Percentiles rank a stretch among this genome's conserved stretches.
Conservation (phyloP, 106 monocot species). For the Hemerocallis citrina region DNA sequence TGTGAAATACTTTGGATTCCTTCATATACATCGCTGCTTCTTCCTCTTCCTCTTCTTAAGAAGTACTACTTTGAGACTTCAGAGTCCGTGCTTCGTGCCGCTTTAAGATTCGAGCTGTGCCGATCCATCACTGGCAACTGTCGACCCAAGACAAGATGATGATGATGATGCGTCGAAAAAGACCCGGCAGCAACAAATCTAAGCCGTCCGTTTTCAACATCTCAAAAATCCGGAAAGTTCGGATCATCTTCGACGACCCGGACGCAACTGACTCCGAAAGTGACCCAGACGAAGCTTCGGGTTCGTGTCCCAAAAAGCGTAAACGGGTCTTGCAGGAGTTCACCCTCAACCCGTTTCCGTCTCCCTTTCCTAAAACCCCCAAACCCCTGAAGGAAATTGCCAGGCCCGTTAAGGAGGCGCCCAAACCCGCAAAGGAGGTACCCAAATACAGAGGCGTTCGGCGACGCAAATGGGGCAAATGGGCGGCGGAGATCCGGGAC, state of each 20-base stretch:
- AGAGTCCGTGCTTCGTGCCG: not conserved
- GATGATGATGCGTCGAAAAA: too few relatives aligned
- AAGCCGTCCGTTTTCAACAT: not conserved
- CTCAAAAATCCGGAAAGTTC: conserved; percentile 9
- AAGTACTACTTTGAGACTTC: too few relatives aligned
- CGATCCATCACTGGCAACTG: conserved; percentile 5
- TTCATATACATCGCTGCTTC: conserved; percentile 13
- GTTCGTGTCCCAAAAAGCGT: too few relatives aligned
- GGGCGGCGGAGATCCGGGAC: conserved; percentile 47
- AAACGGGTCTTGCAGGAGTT: conserved; percentile 11
- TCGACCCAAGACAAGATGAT: conserved; percentile 6
- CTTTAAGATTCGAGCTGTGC: conserved; percentile 4
- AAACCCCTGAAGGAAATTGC: not conserved
- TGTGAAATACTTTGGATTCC: conserved; percentile 33
- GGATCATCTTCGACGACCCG: conserved; percentile 16
- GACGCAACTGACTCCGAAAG: conserved; percentile 25
- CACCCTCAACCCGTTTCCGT: not conserved
- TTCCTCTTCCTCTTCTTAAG: conserved; percentile 12
- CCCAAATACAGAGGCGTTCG: conserved; percentile 24
- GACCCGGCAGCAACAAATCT: too few relatives aligned
- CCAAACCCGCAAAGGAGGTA: not conserved
- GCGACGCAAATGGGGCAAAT: conserved; percentile 42
- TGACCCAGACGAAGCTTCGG: conserved; percentile 6
- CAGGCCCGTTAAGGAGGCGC: too few relatives aligned
- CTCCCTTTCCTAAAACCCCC: not conserved